Evolutionary conservation across 2,329 filamentous ascomycete genomes (phyloP), one percentile per base, ranked within the genome.

Genomic region (Claviceps citrina): DNA sequence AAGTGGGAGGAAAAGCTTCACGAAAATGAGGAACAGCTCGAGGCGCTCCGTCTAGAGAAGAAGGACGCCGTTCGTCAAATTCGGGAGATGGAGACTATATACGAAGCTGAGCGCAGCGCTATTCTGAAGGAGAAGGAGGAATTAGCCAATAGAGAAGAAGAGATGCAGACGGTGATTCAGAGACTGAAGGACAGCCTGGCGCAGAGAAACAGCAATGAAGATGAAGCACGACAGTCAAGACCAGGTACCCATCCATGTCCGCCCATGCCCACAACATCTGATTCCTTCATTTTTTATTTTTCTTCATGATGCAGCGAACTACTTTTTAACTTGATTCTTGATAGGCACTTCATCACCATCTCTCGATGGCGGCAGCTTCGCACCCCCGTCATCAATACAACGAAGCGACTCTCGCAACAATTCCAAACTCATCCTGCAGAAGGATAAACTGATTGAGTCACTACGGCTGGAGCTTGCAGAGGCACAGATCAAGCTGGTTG

Each of bases 391-490:
- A 13, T 85, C 84, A 4, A 63, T 93, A 40, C 78, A 89, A 51
- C 81, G 85, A 47, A 93, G 84, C 68, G 84, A 93, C 52, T 93
- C 86, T 26, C 75, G 82, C 47, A 93, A 84, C 58, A 89, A 82
- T 60, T 93, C 86, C 12, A 93, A 89, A 59, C 69, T 94, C 39
- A 73, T 96, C 38, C 71, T 93, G 50, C 87, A 96, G 59, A 98
- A 96, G 60, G 91, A 98, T 62, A 91, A 93, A 63, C 68, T 95
- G 43, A 96, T 98, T 51, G 89, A 96, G 58, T 85, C 82, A 9
- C 68, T 98, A 46, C 76, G 89, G 42, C 73, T 96, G 20, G 91
- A 98, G 58, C 72, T 98, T 36, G 89, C 91, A 32, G 91, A 96
- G 60, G 81, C 84, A 18, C 87, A 96, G 59, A 93, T 95, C 63